phyloP scores from a whole-genome alignment of 495 filamentous ascomycete species.

The Sphaerosporella brunnea region DNA sequence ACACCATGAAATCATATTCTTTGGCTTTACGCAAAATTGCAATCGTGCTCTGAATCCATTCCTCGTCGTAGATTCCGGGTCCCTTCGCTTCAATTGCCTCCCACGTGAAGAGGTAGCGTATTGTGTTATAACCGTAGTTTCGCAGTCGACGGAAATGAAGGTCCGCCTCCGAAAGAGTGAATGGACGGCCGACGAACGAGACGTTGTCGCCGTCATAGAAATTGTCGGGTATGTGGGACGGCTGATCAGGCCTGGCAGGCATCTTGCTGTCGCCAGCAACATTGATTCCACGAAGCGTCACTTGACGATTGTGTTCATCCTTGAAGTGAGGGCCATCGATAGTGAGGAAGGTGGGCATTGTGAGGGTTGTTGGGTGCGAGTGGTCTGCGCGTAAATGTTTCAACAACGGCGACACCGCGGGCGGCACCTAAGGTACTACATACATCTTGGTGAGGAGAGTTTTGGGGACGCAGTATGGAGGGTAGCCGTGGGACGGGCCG shows the following conservation, averaged over 20 bases:
- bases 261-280: conserved; percentile 50
- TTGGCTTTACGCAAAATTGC: conserved; percentile 66
- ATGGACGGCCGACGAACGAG: conserved; percentile 75
- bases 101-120: conserved; percentile 95
- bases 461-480: too few species aligned
- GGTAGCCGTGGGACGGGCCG: too few species aligned
- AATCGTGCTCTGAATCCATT: conserved; percentile 83
- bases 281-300: conserved; percentile 53
- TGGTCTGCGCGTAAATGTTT: too few species aligned
- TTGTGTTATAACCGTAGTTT: conserved; percentile 84
- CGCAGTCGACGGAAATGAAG: conserved; percentile 73
- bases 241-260: conserved; percentile 58
- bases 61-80: conserved; percentile 86
- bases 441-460: too few species aligned
- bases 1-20: conserved; percentile 81
- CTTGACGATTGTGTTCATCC: conserved; percentile 47
- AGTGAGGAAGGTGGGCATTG: conserved; percentile 33
- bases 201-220: conserved; percentile 91
- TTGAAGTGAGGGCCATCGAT: conserved; percentile 73
- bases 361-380: conserved; percentile 14
- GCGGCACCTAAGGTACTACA: too few species aligned
- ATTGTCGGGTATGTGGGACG: conserved; percentile 55
- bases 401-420: too few species aligned
- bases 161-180: conserved; percentile 63
- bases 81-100: conserved; percentile 93